Percentiles rank a stretch among this genome's conserved stretches.
phyloP scores from a whole-genome alignment of 345 rosid species.

The Psidium guajava region DNA sequence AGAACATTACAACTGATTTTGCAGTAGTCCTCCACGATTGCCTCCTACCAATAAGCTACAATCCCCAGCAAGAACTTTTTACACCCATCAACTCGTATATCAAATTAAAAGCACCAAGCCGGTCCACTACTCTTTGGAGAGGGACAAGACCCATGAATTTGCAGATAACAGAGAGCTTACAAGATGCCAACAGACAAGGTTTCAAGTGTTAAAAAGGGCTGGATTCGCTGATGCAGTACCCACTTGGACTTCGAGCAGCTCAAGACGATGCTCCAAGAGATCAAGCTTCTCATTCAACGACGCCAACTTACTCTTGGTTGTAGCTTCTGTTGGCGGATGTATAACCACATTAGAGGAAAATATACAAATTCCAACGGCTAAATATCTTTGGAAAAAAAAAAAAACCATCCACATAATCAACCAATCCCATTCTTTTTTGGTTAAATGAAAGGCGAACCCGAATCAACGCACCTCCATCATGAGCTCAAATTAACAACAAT shows the following conservation, averaged over 20 bases:
- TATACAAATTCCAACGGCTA: neutral
- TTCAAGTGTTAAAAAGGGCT: conserved; percentile 61
- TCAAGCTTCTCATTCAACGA: conserved; percentile 81
- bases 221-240: conserved; percentile 82
- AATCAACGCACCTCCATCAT: neutral
- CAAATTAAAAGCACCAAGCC: neutral
- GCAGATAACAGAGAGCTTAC: neutral
- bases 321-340: conserved; percentile 39
- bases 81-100: neutral
- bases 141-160: neutral
- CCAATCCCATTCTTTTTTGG: neutral
- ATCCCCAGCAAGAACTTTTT: neutral
- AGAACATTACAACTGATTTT: neutral
- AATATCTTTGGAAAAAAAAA: neutral
- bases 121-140: neutral
- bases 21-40: neutral
- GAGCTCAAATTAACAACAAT: neutral
- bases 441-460: neutral
- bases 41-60: neutral
- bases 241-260: conserved; percentile 87
- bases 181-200: neutral
- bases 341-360: neutral
- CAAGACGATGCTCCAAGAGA: conserved; percentile 76
- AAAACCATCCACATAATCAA: neutral
- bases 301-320: conserved; percentile 82